Evolutionary conservation across 129 eudicot species (phyloP), one percentile per base, ranked within the genome.

Genomic region (Artemisia annua): DNA sequence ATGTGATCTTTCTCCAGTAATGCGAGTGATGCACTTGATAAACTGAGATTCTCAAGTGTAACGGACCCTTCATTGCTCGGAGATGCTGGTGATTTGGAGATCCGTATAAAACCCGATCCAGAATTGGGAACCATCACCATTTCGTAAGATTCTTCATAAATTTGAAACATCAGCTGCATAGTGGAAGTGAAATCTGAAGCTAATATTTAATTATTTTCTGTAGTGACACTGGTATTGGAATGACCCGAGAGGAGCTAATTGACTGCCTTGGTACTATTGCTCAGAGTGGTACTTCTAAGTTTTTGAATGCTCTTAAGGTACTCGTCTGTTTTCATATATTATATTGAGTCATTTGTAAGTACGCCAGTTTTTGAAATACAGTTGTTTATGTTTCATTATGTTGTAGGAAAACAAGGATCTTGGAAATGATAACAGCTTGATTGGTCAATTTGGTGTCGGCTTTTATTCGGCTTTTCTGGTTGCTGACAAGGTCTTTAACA

Each of bases 211-310:
- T 15, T 62, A 55, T 50, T 20, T 22, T 50, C 51, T 69, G 83
- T 77, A 94, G 99, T 26, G 99, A 94, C 73, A 80, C 99, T 48
- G 99, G 99, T 69, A 88, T 94, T 70, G 99, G 99, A 52, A 94
- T 94, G 99, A 90, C 96, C 19, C 84, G 84, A 71, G 91, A 94
- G 85, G 97, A 94, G 85, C 94, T 94, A 32, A 80, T 94, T 30
- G 97, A 94, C 61, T 90, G 97, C 64, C 91, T 94, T 48, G 99
- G 99, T 66, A 94, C 99, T n/a, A 94, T 94, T 79, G 99, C 99
- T 15, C 99, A 94, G 74, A 94, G 99, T 86, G 99, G 99, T 39
- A 94, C 99, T 67, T 90, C 99, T 20, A 86, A 87, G 76, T 94
- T 94, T 70, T 74, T 94, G 74, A 88, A 56, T 83, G 99, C 97